phyloP scores from a whole-genome alignment of 1,284 basidiomycete species.

The Fomitopsis pinicola region DNA sequence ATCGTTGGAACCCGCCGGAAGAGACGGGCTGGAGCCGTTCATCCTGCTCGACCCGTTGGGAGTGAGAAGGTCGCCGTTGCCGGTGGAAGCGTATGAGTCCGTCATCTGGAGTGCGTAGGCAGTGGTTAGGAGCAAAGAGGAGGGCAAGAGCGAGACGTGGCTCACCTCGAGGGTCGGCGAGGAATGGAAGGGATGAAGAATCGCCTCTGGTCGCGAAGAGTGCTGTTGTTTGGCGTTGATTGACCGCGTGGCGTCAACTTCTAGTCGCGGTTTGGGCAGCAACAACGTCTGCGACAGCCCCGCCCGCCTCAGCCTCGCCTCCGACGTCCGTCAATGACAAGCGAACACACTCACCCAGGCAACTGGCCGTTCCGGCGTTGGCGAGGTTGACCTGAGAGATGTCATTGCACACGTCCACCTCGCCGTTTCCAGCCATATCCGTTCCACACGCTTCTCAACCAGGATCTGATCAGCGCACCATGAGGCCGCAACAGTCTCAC shows the following conservation, averaged over 20 bases:
- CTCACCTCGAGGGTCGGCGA: conserved; percentile 29
- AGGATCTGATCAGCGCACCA: neutral
- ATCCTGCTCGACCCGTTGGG: conserved; percentile 45
- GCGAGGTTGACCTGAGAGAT: neutral
- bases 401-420: neutral
- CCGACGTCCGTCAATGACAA: neutral
- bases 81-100: conserved; percentile 65
- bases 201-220: conserved; percentile 40
- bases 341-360: conserved; percentile 13
- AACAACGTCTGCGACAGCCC: conserved; percentile 15
- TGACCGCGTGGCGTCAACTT: conserved; percentile 21
- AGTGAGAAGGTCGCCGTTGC: conserved; percentile 51
- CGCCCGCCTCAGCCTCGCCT: conserved; percentile 2
- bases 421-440: neutral
- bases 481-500: neutral
- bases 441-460: neutral
- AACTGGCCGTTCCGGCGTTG: conserved; percentile 2
- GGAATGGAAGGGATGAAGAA: conserved; percentile 40
- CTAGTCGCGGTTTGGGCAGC: conserved; percentile 24
- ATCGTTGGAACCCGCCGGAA: conserved; percentile 37
- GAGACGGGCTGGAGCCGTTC: conserved; percentile 59
- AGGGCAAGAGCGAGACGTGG: conserved; percentile 18
- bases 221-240: conserved; percentile 27
- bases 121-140: conserved; percentile 19
- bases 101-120: conserved; percentile 49